Base-by-base conservation (phyloP, 2,329 filamentous ascomycete genomes). In the Teratosphaeria gauchensis region DNA sequence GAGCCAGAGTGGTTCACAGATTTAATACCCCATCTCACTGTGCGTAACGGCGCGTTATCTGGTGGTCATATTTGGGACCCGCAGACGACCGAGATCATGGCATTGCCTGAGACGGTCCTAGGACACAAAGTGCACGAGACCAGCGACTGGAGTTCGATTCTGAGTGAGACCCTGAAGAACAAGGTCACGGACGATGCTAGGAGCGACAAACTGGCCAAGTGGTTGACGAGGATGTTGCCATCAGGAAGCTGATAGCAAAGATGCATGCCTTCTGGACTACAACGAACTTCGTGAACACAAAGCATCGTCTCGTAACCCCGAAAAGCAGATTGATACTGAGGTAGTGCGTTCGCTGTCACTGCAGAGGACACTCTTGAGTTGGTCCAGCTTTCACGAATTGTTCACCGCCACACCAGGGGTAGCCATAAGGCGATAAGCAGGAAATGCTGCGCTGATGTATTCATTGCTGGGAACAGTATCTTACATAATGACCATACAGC, bases 41-140 rank as follows among this genome's bases (percentile, higher is more conserved):
- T 71, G 74, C 86, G 42, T 80, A 80, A 62, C 77, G 84, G 62
- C 77, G 84, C 51, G 78, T 88, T 73, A 76, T 82, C 58, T 75
- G 84, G 58, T 35, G 63, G 70, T 28, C 57, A 59, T 51, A 73
- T 71, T 53, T 66, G 72, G 42, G 73, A 76, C 24, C 75, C 48
- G 67, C 74, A 56, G 72, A 69, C 31, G 52, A 38, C 31, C 51
- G 54, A 62, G 24, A 33, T 65, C n/a, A 54, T 54, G 8, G 35
- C 57, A 16, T 42, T 31, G 4, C n/a, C 65, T 14, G 46, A 64
- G n/a, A 21, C n/a, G 9, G n/a, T 48, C 6, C n/a, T 48, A 19
- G 42, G 42, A 48, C n/a, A 16, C 42, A 48, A 9, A 6, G n/a
- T 48, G 4, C 42, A 48, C 42, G 42, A 48, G 42, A 19, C 11